These are phyloP conservation scores for Blastocrithidia nonstop DNA, from an alignment of 208 protist species.

Conservation along the genomic window DNA sequence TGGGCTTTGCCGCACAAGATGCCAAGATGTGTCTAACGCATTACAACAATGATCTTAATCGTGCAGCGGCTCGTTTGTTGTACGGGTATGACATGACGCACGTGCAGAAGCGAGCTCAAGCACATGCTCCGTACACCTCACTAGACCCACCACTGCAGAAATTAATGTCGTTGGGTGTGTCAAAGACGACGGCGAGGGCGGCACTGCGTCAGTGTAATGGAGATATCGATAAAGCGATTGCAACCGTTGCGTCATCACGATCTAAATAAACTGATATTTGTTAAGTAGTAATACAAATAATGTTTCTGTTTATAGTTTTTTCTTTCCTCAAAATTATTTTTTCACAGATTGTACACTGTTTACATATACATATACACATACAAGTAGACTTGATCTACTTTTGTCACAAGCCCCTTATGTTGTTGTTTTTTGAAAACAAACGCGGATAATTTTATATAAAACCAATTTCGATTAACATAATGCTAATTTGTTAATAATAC, in stretches of 20 bases:
- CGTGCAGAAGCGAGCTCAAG: conserved; percentile 27
- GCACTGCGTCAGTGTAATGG: conserved; percentile 41
- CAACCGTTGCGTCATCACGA: conserved; percentile 21
- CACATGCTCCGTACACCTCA: conserved; percentile 48
- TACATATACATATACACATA: too few species aligned
- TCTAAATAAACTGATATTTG: not conserved
- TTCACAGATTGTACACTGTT: too few species aligned
- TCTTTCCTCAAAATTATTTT: too few species aligned
- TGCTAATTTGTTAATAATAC: too few species aligned
- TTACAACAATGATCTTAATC: conserved; percentile 69
- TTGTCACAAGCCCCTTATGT: too few species aligned
- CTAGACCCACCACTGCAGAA: conserved; percentile 45
- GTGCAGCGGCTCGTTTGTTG: conserved; percentile 37
- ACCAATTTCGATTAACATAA: too few species aligned
- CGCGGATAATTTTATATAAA: too few species aligned
- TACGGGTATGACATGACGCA: conserved; percentile 20
- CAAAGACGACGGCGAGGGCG: conserved; percentile 51
- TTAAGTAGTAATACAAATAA: not conserved
- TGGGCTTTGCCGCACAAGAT: conserved; percentile 38
- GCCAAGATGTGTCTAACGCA: conserved; percentile 41
- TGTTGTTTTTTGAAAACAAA: too few species aligned
- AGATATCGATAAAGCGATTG: conserved; percentile 33
- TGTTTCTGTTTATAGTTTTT: not conserved
- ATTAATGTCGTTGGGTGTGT: conserved; percentile 52
- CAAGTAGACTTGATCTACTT: too few species aligned